Conservation (phyloP, 495 filamentous ascomycete species). For the Amniculicola lignicola region DNA sequence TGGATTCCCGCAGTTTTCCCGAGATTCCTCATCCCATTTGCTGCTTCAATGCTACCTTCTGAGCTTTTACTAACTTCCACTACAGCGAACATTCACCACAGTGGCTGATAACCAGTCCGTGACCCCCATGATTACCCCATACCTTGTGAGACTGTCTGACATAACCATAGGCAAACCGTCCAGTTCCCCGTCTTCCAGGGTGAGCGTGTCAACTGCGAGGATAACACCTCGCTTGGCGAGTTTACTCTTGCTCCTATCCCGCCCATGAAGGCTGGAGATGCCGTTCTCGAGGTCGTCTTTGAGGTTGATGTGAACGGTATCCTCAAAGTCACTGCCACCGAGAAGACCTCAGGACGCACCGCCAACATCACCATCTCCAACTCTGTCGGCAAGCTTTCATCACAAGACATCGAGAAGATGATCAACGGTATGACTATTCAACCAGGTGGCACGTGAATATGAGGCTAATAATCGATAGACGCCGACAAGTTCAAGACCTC, state of each 20-base stretch:
- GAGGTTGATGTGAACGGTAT: conserved; percentile 99
- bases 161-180: conserved; percentile 77
- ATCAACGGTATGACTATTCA: conserved; percentile 64
- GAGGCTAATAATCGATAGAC: conserved; percentile 50
- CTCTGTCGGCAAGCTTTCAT: conserved; percentile 97
- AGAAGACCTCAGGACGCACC: conserved; percentile 96
- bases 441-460: neutral
- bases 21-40: too few species aligned
- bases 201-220: conserved; percentile 98
- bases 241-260: conserved; percentile 98
- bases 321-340: conserved; percentile 98
- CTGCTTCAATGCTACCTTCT: neutral
- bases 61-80: conserved; percentile 13
- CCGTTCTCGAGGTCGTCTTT: conserved; percentile 96
- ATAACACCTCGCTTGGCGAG: conserved; percentile 98
- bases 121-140: too few species aligned
- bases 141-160: conserved; percentile 18
- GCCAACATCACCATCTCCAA: conserved; percentile 99
- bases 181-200: conserved; percentile 98
- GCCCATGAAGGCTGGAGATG: conserved; percentile 95
- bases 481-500: conserved; percentile 98
- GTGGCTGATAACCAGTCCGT: conserved; percentile 70
- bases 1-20: too few species aligned
- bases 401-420: conserved; percentile 95
- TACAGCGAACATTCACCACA: conserved; percentile 81